Base-by-base conservation (phyloP, 768 basidiomycete genomes). In the Pleurotus tuoliensis region DNA sequence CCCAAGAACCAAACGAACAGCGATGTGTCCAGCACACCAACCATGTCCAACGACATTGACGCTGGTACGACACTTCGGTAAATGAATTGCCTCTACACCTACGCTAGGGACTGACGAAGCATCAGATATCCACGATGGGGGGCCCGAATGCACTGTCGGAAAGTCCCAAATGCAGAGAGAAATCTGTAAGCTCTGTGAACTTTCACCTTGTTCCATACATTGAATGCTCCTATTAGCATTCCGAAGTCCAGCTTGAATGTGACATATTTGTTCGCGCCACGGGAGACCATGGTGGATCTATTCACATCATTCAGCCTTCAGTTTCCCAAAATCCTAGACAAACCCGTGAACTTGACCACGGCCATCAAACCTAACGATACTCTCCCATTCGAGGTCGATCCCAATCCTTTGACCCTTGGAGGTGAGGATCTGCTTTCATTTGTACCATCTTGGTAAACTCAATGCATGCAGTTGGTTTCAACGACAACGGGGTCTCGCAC, bases 61-160 rank as follows among this genome's bases (percentile, higher is more conserved):
- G 62, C 66, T 12, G 69, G 72, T 0, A 64, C 62, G 37, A 50
- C 71, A 34, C 52, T 74, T 1, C 60, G 70, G 70, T 72, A 38
- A 34, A 27, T 59, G 12, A 13, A 7, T 25, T 6, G 2, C 12
- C 39, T 9, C n/a, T 40, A 24, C 11, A 18, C 49, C 16, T n/a
- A 25, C 25, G 13, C 47, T 7, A 43, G n/a, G 20, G 13, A 38
- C 37, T 47, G 39, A 52, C 51, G 27, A 49, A 24, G 45, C 47
- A 34, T n/a, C 20, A 74, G 74, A 49, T 71, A 70, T 57, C 71
- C 75, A 18, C 64, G 70, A 55, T 76, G 76, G 76, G 76, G 76
- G 0, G 66, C 73, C 12, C 64, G 75, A n/a, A 72, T 71, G 7
- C 69, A 67, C 34, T 78, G 76, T 59, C 55, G 60, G 13, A 71